phyloP scores from a whole-genome alignment of 257 asterid genomes.

The Nicotiana tomentosiformis region DNA sequence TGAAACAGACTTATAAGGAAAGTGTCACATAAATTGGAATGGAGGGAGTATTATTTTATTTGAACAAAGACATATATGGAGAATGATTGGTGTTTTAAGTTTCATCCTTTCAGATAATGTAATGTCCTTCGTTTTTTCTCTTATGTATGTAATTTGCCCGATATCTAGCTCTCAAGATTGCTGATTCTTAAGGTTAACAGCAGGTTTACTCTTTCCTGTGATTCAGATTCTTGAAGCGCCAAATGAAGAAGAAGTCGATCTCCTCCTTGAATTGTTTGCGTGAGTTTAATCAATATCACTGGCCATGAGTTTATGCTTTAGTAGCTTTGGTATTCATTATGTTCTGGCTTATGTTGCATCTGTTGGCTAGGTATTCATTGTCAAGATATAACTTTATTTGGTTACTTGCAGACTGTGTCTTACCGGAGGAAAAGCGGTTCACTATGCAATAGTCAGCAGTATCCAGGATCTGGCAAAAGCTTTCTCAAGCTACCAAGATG shows the following conservation, averaged over 20 bases:
- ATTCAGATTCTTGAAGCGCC: conserved; percentile 91
- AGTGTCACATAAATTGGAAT: too few relatives aligned
- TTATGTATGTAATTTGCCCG: neutral
- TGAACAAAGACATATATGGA: neutral
- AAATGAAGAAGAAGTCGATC: conserved; percentile 81
- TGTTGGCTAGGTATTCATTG: neutral
- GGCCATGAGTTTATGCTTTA: neutral
- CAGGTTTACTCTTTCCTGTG: conserved; percentile 22
- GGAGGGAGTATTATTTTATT: neutral
- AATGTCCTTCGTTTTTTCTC: neutral
- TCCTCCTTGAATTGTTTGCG: conserved; percentile 87
- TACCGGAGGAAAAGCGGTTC: conserved; percentile 90
- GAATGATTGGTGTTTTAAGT: neutral
- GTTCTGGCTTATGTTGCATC: neutral
- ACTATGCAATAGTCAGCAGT: conserved; percentile 91
- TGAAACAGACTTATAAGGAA: too few relatives aligned
- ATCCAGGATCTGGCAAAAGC: conserved; percentile 93
- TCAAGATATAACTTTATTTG: conserved; percentile 18
- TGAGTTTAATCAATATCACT: conserved; percentile 26
- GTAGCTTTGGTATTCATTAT: neutral
- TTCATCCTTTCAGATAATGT: neutral
- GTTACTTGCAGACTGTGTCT: conserved; percentile 75
- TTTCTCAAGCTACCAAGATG: conserved; percentile 79
- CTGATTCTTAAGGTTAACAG: conserved; percentile 13
- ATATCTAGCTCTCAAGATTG: neutral